These are phyloP conservation scores for Jamesozyma rosinii DNA, from an alignment of 805 yeast genomes.

Conservation along the genomic window DNA sequence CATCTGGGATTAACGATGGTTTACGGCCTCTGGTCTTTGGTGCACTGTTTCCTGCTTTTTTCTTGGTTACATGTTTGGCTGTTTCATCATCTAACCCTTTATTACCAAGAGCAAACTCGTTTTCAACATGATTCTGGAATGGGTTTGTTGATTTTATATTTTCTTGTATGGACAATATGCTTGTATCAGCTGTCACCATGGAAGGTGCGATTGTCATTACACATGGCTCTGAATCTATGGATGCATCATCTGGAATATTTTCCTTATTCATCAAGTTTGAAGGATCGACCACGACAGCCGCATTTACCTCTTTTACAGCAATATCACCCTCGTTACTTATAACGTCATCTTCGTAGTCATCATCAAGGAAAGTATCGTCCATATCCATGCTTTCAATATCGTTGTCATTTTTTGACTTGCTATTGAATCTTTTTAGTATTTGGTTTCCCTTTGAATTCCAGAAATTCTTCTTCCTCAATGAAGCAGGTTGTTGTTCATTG, in stretches of 20 bases:
- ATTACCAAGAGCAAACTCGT: neutral
- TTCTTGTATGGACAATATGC: neutral
- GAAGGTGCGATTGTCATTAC: neutral
- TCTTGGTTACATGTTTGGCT: neutral
- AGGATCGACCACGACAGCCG: conserved; percentile 11
- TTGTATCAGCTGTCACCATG: neutral
- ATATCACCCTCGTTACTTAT: neutral
- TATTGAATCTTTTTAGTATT: conserved; percentile 1
- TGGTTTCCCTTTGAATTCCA: conserved; percentile 22
- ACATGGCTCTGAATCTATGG: neutral
- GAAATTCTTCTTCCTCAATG: conserved; percentile 20
- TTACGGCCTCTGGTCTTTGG: conserved; percentile 54
- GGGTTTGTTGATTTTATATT: neutral
- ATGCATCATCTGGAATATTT: neutral
- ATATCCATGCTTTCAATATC: neutral
- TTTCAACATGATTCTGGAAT: neutral
- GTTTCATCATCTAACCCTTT: neutral
- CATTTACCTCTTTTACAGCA: conserved; percentile 10
- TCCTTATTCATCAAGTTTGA: conserved; percentile 7
- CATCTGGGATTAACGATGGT: conserved; percentile 52
- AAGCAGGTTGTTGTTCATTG: conserved; percentile 5
- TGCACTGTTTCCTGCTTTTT: conserved; percentile 7
- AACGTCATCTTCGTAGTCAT: conserved; percentile 3
- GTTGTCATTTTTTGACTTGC: conserved; percentile 1
- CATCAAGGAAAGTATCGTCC: conserved; percentile 3